These are phyloP conservation scores for Fusarium sp. DNA, from an alignment of 2,329 filamentous ascomycete species.

Conservation along the genomic window DNA sequence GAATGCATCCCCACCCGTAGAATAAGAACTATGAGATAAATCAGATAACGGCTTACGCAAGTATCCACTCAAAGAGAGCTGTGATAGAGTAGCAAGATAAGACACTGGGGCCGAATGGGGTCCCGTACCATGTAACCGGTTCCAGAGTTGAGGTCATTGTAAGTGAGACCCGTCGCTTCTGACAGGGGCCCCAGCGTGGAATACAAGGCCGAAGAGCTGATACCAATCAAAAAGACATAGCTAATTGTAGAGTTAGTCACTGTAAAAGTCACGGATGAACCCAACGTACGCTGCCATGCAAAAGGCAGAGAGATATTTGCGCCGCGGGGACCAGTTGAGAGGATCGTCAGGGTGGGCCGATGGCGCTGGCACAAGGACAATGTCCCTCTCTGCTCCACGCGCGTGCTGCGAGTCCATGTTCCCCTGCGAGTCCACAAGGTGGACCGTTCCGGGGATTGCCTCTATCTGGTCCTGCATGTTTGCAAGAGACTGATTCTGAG, in stretches of 20 bases:
- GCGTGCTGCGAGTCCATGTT: not conserved
- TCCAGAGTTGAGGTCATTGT: not conserved
- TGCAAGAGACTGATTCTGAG: not conserved
- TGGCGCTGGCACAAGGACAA: not conserved
- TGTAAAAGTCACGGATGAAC: fast-evolving
- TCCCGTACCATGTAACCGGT: not conserved
- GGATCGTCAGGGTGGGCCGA: not conserved
- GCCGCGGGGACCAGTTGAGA: not conserved
- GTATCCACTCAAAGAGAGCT: no score
- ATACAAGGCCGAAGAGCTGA: not conserved
- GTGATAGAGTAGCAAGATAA: no score
- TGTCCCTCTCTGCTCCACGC: not conserved
- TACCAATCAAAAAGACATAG: not conserved
- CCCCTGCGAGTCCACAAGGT: not conserved
- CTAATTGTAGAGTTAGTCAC: not conserved
- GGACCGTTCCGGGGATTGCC: conserved; percentile 7
- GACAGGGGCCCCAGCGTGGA: not conserved
- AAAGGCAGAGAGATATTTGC: not conserved
- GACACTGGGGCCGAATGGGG: not conserved
- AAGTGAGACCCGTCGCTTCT: not conserved
- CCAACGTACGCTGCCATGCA: not conserved
- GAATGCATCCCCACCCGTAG: not conserved
- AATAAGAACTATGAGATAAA: not conserved
- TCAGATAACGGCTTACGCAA: no score
- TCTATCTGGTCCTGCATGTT: conserved; percentile 3